Evolutionary conservation across 192 early-diverging fungal species (phyloP).

Genomic region (Umbelopsis vinacea): DNA sequence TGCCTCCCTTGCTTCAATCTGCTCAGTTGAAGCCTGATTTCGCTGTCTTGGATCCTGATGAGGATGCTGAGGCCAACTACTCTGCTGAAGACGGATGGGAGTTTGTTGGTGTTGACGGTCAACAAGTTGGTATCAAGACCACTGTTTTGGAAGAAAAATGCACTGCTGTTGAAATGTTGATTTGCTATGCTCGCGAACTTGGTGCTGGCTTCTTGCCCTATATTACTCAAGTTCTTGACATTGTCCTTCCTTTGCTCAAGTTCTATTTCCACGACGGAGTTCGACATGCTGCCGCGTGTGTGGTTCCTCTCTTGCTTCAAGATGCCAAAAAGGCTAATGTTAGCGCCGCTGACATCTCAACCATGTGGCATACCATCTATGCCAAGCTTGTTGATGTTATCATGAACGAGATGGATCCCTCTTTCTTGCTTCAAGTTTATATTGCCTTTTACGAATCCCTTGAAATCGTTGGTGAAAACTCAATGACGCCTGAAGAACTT

Average conservation of each 20-base stretch:
- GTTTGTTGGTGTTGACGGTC: conserved; percentile 89
- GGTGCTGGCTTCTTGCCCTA: conserved; percentile 89
- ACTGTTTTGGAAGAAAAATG: conserved; percentile 97
- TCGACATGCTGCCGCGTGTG: conserved; percentile 80
- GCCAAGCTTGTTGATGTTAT: conserved; percentile 81
- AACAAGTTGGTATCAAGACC: conserved; percentile 96
- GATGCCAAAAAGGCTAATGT: conserved; percentile 59
- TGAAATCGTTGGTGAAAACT: conserved; percentile 65
- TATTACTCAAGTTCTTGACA: conserved; percentile 80
- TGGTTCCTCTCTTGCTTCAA: conserved; percentile 81
- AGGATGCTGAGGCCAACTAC: conserved; percentile 82
- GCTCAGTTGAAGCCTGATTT: conserved; percentile 95
- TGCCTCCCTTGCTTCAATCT: conserved; percentile 86
- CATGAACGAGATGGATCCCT: conserved; percentile 78
- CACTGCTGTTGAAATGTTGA: conserved; percentile 97
- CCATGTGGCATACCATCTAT: conserved; percentile 76
- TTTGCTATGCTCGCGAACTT: conserved; percentile 92
- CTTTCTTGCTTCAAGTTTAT: conserved; percentile 80
- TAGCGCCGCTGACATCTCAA: conserved; percentile 54
- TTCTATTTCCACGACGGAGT: conserved; percentile 99
- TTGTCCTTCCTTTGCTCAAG: conserved; percentile 87
- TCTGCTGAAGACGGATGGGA: conserved; percentile 98
- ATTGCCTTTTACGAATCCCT: conserved; percentile 76
- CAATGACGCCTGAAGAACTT: conserved; percentile 67
- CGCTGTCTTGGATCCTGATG: conserved; percentile 78